Base-by-base conservation (phyloP, 2,329 filamentous ascomycete species). In the Trichoderma arundinaceum region DNA sequence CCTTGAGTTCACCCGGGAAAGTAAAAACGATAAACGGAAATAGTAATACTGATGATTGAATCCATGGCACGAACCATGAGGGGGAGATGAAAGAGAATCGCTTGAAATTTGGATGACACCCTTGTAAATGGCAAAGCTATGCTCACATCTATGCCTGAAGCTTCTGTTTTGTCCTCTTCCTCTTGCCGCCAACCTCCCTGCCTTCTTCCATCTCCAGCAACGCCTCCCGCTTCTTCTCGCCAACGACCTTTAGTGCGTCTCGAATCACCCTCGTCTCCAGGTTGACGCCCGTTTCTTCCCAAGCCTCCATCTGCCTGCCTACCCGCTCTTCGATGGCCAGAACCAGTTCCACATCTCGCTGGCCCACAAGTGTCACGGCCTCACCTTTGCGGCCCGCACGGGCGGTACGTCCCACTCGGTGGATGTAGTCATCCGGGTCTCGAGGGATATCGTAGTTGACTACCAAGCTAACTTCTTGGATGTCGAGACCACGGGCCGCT, bases 381-480 rank as follows among this genome's bases (percentile, higher is more conserved):
- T 93, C 90, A 72, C 95, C 95, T 61, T 83, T 84, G 51, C 93
- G 86, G 0, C 95, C 95, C 0, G 95, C 95, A 85, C 95, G 89
- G 3, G 95, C 95, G 12, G 95, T 99, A 79, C 95, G 90, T 76
- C 95, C 95, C 58, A 97, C 94, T 12, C 95, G 88, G 80, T 99
- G 95, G 70, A 99, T 95, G 77, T 99, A 99, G 78, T 97, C 94
- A 76, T 97, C 94, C 3, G 94, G 92, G 74, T 97, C 92, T n/a
- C 94, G 88, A 0, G 95, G 95, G 0, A 99, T 88, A 75, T 99
- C 95, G 78, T 94, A 99, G 79, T 99, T 98, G 74, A 99, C 82
- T 2, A 99, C 95, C 15, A 98, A 79, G 63, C 86, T 90, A 7
- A 98, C 94, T 71, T 93, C 91, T 1, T 94, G 94, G 68, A 99